Conservation (phyloP, 257 asterid genomes). For the Solanum microdontum region DNA sequence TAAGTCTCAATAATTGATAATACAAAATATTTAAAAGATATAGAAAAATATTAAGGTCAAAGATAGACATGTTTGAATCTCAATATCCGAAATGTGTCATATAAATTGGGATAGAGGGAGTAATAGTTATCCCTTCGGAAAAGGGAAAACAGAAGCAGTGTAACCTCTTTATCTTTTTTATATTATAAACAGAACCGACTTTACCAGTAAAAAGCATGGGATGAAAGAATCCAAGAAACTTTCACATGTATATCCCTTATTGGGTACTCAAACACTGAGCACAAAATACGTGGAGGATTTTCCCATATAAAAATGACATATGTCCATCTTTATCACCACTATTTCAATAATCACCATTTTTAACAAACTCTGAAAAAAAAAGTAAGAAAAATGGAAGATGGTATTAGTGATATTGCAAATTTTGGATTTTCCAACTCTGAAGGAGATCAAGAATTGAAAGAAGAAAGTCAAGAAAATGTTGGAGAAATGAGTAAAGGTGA, state of each 20-base stretch:
- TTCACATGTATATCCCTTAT: not conserved
- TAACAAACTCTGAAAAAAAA: not conserved
- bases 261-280: not conserved
- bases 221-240: not conserved
- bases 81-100: no score
- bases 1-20: no score
- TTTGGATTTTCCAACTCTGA: constrained; percentile 7
- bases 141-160: no score
- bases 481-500: not conserved
- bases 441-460: not conserved
- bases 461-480: not conserved
- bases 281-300: not conserved
- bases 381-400: constrained; percentile 21
- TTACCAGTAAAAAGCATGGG: not conserved
- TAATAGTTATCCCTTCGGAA: no score
- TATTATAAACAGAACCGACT: not conserved
- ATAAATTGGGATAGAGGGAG: no score
- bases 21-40: no score
- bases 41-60: no score
- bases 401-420: constrained; percentile 22
- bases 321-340: not conserved
- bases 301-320: not conserved
- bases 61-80: no score
- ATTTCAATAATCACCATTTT: not conserved
- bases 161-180: not conserved